Percentiles rank a stretch among this genome's conserved stretches.
phyloP scores from a whole-genome alignment of 2,329 filamentous ascomycete species.

The Aspergillus chevalieri region DNA sequence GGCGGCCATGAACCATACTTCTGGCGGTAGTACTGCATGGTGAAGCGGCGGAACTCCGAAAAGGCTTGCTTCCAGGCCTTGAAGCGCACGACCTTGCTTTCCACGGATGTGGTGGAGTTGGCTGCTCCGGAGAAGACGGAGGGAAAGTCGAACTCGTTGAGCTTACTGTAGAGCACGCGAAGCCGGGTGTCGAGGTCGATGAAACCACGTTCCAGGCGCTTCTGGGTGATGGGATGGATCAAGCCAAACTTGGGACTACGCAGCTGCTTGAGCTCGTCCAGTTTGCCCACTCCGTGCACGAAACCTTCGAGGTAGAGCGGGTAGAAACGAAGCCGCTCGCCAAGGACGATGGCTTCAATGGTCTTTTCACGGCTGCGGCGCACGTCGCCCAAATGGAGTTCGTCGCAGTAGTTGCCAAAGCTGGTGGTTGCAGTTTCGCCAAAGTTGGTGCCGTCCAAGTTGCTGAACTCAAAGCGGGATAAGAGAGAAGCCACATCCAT shows the following conservation, averaged over 20 bases:
- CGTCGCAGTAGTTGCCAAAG: constrained; percentile 61
- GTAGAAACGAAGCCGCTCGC: constrained; percentile 76
- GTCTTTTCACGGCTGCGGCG: constrained; percentile 79
- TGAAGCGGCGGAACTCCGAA: constrained; percentile 65
- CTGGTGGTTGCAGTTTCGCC: constrained; percentile 53
- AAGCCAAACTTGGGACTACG: constrained; percentile 63
- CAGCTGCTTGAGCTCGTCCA: constrained; percentile 63
- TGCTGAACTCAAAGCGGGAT: constrained; percentile 54
- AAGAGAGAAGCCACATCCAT: constrained; percentile 55
- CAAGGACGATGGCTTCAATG: constrained; percentile 80
- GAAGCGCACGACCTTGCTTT: constrained; percentile 74
- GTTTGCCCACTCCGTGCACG: constrained; percentile 82
- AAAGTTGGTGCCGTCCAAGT: constrained; percentile 58
- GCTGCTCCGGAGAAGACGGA: constrained; percentile 82
- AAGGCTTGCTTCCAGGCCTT: constrained; percentile 77
- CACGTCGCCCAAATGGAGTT: constrained; percentile 71
- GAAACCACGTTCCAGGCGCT: constrained; percentile 74
- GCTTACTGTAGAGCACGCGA: constrained; percentile 61
- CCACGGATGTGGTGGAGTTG: constrained; percentile 69
- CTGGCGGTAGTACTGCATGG: constrained; percentile 62
- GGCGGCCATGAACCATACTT: constrained; percentile 78
- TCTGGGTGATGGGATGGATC: constrained; percentile 65
- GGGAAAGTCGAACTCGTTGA: constrained; percentile 89
- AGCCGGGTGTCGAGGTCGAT: constrained; percentile 72
- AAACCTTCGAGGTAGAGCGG: constrained; percentile 87